Evolutionary conservation across 2,329 filamentous ascomycete species (phyloP).

Genomic region (Xylaria sp.): DNA sequence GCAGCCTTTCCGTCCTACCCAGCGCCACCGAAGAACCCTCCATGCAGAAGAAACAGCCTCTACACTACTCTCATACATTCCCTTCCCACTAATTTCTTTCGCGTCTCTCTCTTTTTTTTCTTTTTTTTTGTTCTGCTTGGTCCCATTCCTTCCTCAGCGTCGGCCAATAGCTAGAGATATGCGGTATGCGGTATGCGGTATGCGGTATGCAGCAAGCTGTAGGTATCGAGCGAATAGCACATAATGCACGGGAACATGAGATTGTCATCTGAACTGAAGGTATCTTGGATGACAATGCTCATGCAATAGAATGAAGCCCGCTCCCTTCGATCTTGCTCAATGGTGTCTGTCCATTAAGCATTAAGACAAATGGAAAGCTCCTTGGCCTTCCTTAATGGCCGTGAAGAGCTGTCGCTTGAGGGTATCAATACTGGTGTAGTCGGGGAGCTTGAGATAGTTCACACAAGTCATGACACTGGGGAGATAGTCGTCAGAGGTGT

Average conservation of each 20-base stretch:
- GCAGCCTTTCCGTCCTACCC: slow-evolving; percentile 10
- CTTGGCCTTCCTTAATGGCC: slow-evolving; percentile 92
- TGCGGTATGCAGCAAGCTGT: not conserved
- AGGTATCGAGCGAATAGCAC: slow-evolving; percentile 8
- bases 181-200: not conserved
- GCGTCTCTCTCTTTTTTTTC: slow-evolving; percentile 12
- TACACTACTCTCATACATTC: slow-evolving; percentile 5
- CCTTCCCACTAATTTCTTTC: not conserved
- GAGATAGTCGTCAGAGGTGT: slow-evolving; percentile 93
- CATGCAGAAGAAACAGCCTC: slow-evolving; percentile 17
- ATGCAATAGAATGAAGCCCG: slow-evolving; percentile 15
- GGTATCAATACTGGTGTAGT: slow-evolving; percentile 75
- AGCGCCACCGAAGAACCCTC: slow-evolving; percentile 18
- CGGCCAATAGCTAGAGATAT: slow-evolving; percentile 1
- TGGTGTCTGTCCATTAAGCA: not conserved
- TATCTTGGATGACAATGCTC: slow-evolving; percentile 15
- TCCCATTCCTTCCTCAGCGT: not conserved
- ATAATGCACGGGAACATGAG: slow-evolving; percentile 14
- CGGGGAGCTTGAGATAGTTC: slow-evolving; percentile 96
- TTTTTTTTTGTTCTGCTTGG: not conserved
- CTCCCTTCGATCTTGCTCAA: slow-evolving; percentile 2
- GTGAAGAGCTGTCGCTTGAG: slow-evolving; percentile 74
- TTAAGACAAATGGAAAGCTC: slow-evolving; percentile 92
- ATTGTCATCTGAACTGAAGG: slow-evolving; percentile 11
- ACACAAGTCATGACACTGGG: slow-evolving; percentile 99